Conservation (phyloP, 2,329 filamentous ascomycete genomes). For the Huntiella moniliformis region DNA sequence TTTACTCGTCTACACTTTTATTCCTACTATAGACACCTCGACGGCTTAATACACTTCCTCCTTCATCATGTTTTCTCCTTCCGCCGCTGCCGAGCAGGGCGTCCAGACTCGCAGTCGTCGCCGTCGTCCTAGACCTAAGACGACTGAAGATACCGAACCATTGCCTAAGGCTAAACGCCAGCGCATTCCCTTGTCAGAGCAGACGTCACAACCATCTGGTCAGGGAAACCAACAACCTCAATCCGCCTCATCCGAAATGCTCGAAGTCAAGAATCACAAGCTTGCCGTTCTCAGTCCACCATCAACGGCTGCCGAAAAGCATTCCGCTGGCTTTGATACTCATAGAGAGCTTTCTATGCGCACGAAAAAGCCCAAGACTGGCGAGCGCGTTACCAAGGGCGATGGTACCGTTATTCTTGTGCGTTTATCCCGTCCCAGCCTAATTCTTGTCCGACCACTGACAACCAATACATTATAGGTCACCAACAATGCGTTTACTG, state of each 20-base stretch:
- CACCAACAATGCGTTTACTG: constrained; percentile 66
- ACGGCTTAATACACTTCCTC: not conserved
- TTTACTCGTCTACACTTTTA: not conserved
- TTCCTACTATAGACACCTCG: not conserved
- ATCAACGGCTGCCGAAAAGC: constrained; percentile 18
- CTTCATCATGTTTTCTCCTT: constrained; percentile 38
- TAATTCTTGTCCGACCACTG: not conserved
- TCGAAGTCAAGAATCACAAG: constrained; percentile 36
- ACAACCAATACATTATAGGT: constrained; percentile 32
- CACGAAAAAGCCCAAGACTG: constrained; percentile 42
- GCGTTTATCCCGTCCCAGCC: constrained; percentile 16
- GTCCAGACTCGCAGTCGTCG: constrained; percentile 29
- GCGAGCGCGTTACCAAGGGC: constrained; percentile 44
- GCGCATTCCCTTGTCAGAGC: constrained; percentile 36
- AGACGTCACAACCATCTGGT: constrained; percentile 30
- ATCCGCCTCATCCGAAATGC: constrained; percentile 31
- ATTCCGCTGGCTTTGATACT: constrained; percentile 24
- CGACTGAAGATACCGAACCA: constrained; percentile 32
- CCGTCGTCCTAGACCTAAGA: constrained; percentile 40
- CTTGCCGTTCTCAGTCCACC: constrained; percentile 21
- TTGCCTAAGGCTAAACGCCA: constrained; percentile 47
- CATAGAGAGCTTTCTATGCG: constrained; percentile 37
- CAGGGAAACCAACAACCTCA: constrained; percentile 1
- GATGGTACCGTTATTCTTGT: constrained; percentile 51
- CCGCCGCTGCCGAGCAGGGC: constrained; percentile 28